phyloP scores from a whole-genome alignment of 129 eudicot species.

The Flaveria ramosissima region DNA sequence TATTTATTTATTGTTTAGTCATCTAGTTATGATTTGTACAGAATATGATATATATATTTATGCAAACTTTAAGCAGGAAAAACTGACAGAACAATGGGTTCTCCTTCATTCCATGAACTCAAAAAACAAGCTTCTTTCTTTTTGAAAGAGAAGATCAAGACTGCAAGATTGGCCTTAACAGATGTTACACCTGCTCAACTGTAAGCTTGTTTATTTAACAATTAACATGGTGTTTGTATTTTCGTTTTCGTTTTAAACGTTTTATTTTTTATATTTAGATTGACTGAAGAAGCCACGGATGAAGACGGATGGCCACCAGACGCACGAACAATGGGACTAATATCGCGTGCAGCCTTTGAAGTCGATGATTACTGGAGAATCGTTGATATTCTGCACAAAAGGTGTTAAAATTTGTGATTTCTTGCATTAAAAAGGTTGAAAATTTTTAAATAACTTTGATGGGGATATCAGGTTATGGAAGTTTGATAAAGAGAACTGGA shows the following conservation, averaged over 20 bases:
- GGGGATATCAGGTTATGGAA: constrained; percentile 53
- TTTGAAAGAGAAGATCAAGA: constrained; percentile 69
- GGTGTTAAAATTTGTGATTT: constrained; percentile 34
- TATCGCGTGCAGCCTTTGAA: constrained; percentile 81
- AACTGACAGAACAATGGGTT: constrained; percentile 24
- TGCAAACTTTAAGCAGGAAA: background rate
- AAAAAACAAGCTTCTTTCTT: constrained; percentile 55
- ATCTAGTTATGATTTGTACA: constrained; percentile 3
- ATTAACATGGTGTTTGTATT: background rate
- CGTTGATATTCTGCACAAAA: constrained; percentile 62
- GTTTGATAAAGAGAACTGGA: constrained; percentile 51
- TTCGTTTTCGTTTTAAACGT: background rate
- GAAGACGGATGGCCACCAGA: constrained; percentile 60
- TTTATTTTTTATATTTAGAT: constrained; percentile 29
- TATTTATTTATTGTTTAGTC: background rate
- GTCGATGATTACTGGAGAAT: constrained; percentile 88
- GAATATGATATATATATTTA: constrained; percentile 15
- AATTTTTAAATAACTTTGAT: background rate
- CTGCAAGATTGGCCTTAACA: constrained; percentile 57
- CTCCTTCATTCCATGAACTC: constrained; percentile 57
- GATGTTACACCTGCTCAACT: constrained; percentile 70
- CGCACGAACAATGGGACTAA: constrained; percentile 31
- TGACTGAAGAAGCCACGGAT: constrained; percentile 63
- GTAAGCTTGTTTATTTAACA: constrained; percentile 33
- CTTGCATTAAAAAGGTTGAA: constrained; percentile 2